Evolutionary conservation across 2,329 filamentous ascomycete species (phyloP), one percentile per base, ranked within the genome.

Genomic region (Colletotrichum incanum): DNA sequence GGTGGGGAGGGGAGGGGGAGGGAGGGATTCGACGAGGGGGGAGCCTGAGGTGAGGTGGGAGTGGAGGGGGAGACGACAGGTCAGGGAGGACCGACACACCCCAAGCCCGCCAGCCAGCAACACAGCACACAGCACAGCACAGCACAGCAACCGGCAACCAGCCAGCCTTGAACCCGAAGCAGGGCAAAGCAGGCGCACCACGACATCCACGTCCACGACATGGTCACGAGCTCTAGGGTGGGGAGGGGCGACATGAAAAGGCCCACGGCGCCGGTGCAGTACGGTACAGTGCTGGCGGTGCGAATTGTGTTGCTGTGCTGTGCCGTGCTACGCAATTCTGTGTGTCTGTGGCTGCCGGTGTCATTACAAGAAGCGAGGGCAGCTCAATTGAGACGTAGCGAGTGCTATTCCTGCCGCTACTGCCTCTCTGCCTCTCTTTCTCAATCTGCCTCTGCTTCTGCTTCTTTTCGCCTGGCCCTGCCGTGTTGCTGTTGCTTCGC

Each of bases 11-110:
- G 67, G 55, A 31, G 23, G 70, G 50, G 34, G 45, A 56, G 60
- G 41, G 60, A 31, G 43, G 37, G 58, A 58, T 49, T 55, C 47
- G 71, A 55, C 26, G 54, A 16, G 50, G 58, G 66, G 50, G 45
- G 26, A n/a, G n/a, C n/a, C n/a, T n/a, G 69, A 37, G 41, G 45
- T 50, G 60, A 70, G 41, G 60, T 49, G 49, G 50, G 62, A 65
- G 61, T 61, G 61, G 71, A 60, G 60, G 60, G 54, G 62, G 55
- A 20, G 55, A 65, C 41, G 71, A 68, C 54, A 37, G 37, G 60
- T 16, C 20, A 18, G 28, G 18, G 59, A 26, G 41, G n/a, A 18
- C 31, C 28, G 59, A 23, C 28, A 47, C 45, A 34, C 41, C 41
- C 39, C 59, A 49, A 50, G 43, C 59, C 59, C 34, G 59, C 58